Base-by-base conservation (phyloP, 75 land plant species). In the Sequoia sempervirens region DNA sequence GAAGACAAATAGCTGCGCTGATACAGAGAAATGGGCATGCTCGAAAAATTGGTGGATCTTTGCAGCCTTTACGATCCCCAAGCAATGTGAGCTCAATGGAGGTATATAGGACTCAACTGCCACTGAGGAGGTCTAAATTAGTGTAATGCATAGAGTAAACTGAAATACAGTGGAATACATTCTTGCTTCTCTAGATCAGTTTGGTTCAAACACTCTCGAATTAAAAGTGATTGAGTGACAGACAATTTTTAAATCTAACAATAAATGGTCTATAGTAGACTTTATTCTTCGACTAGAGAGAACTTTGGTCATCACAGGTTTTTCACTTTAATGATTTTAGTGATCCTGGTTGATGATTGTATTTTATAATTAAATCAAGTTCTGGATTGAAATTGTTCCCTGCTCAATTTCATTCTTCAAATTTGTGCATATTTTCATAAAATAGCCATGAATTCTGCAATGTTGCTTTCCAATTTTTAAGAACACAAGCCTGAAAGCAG, bases 41-140 rank as follows among this genome's bases (percentile, higher is more conserved):
- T 47, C 84, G 87, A 37, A 74, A 54, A 13, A 83, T 66, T 86
- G 36, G 69, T 46, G 83, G 85, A 85, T 70, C 40, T 23, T 43
- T 83, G 23, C 85, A 88, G 84, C 79, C 30, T 23, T 43, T 83
- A 20, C 85, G 87, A 30, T 87, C 88, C 14, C 66, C 53, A 32
- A 85, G 85, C 69, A 85, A 84, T 81, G 81, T 82, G 66, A 92
- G 87, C 78, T 82, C 81, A 9, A 75, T 88, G 69, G 91, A 92
- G 93, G 91, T 92, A 80, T 28, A n/a, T 3, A 28, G 38, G 61
- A 80, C 37, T 53, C 20, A 14, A 18, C 54, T 52, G 30, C 56
- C 58, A 15, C 79, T 37, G 41, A 34, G 9, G 41, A 40, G 41
- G 30, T n/a, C 28, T 17, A 45, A 78, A 43, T 40, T 26, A 40